phyloP scores from a whole-genome alignment of 306 rosid genomes.

The Medicago arabica region DNA sequence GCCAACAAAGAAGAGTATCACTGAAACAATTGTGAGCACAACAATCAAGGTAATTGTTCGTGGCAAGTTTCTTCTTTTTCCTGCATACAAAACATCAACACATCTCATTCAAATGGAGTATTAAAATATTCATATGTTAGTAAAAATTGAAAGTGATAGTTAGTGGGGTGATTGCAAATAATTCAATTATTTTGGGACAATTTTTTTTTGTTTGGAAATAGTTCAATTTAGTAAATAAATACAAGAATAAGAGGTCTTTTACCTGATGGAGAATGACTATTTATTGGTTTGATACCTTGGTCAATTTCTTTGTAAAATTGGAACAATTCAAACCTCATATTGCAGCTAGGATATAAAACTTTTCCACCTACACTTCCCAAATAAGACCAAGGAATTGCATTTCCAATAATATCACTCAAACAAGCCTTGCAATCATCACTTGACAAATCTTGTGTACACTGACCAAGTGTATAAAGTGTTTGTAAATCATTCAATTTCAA shows the following conservation, averaged over 20 bases:
- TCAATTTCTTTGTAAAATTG: conserved; percentile 20
- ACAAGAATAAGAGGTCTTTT: background rate
- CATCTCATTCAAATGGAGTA: conserved; percentile 9
- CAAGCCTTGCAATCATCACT: conserved; percentile 26
- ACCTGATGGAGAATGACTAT: background rate
- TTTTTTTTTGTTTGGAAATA: too few species aligned
- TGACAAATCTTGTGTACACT: conserved; percentile 37
- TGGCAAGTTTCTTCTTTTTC: background rate
- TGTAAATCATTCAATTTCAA: conserved; percentile 17
- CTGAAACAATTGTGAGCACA: background rate
- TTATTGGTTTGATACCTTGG: background rate
- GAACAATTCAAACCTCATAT: conserved; percentile 35
- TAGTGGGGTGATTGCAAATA: background rate
- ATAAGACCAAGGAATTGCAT: conserved; percentile 25
- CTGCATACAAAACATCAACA: conserved; percentile 22
- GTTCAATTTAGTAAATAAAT: background rate
- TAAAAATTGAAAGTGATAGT: too few species aligned
- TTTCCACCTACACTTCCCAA: conserved; percentile 44
- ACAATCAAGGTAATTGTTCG: background rate
- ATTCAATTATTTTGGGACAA: too few species aligned
- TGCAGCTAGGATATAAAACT: conserved; percentile 43
- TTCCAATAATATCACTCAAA: conserved; percentile 13
- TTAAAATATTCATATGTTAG: background rate
- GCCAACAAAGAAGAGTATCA: conserved; percentile 16
- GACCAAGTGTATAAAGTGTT: conserved; percentile 28